These are phyloP conservation scores for Trichoderma sp. DNA, from an alignment of 2,329 filamentous ascomycete genomes.

Conservation along the genomic window DNA sequence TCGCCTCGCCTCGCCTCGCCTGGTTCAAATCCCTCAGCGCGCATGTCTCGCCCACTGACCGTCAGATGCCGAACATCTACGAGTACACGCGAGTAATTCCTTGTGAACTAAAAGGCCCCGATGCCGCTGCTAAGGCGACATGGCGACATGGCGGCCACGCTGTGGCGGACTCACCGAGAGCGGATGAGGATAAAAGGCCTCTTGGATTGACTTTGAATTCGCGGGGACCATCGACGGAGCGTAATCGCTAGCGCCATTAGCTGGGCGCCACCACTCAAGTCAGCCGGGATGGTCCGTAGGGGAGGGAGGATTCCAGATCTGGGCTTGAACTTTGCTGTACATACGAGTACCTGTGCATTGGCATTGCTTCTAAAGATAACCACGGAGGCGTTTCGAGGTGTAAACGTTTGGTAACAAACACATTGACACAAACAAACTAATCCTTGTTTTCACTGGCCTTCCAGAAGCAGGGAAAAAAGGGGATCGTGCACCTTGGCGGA, in stretches of 20 bases:
- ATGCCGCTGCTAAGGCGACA: slow-evolving; percentile 4
- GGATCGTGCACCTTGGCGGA: neutral
- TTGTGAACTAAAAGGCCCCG: neutral
- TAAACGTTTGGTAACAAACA: neutral
- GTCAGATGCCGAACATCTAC: neutral
- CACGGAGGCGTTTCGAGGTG: neutral
- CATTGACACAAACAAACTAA: neutral
- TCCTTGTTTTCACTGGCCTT: neutral
- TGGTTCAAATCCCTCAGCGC: neutral
- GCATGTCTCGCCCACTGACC: neutral
- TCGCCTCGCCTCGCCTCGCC: neutral
- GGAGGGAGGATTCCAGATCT: slow-evolving; percentile 4
- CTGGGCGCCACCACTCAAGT: slow-evolving; percentile 7
- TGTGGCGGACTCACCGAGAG: slow-evolving; percentile 12
- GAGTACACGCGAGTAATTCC: neutral
- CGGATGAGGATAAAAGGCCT: neutral
- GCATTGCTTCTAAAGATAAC: neutral
- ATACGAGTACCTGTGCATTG: neutral
- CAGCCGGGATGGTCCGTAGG: slow-evolving; percentile 13
- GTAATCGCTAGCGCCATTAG: slow-evolving; percentile 7
- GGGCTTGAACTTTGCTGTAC: neutral
- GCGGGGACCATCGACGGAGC: slow-evolving; percentile 15
- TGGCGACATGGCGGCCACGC: neutral
- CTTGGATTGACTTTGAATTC: neutral
- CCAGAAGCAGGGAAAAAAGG: neutral